Conservation (phyloP, 805 yeast species). For the Metschnikowia chrysomelidarum region DNA sequence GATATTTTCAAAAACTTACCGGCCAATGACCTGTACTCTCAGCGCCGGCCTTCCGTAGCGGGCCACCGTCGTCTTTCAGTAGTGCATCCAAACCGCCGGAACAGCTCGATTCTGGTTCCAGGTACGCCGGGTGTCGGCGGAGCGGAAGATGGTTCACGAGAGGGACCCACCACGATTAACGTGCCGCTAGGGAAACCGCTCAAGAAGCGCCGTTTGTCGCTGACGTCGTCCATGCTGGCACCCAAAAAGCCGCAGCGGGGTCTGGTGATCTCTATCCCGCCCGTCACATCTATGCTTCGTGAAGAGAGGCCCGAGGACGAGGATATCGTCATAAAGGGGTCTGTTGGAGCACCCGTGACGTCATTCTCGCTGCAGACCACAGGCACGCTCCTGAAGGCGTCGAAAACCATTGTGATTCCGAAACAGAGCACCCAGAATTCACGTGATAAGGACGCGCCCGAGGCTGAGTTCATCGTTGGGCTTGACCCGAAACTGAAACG, state of each 20-base stretch:
- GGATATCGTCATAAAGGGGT: neutral
- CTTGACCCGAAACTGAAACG: slow-evolving; percentile 29
- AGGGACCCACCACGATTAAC: slow-evolving; percentile 35
- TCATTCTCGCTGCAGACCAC: neutral
- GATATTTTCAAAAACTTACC: slow-evolving; percentile 33
- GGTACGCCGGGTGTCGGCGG: slow-evolving; percentile 19
- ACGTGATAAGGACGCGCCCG: slow-evolving; percentile 1
- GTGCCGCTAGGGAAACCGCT: slow-evolving; percentile 33
- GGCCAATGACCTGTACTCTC: slow-evolving; percentile 9
- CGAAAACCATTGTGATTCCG: slow-evolving; percentile 1
- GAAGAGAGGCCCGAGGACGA: slow-evolving; percentile 11
- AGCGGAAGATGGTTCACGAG: slow-evolving; percentile 11
- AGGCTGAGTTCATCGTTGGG: slow-evolving; percentile 29
- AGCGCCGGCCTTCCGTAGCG: slow-evolving; percentile 30
- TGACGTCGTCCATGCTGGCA: slow-evolving; percentile 5
- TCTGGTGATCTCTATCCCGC: slow-evolving; percentile 11
- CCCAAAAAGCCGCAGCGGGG: slow-evolving; percentile 7
- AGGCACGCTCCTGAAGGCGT: neutral
- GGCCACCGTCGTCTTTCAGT: slow-evolving; percentile 38
- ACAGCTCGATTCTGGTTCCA: slow-evolving; percentile 25
- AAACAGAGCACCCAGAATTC: slow-evolving; percentile 5
- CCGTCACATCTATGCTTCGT: slow-evolving; percentile 2
- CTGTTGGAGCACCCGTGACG: neutral
- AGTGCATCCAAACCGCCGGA: slow-evolving; percentile 27
- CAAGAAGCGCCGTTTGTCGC: slow-evolving; percentile 28